These are phyloP conservation scores for Torulaspora delbrueckii DNA, from an alignment of 805 yeast genomes.

Conservation along the genomic window DNA sequence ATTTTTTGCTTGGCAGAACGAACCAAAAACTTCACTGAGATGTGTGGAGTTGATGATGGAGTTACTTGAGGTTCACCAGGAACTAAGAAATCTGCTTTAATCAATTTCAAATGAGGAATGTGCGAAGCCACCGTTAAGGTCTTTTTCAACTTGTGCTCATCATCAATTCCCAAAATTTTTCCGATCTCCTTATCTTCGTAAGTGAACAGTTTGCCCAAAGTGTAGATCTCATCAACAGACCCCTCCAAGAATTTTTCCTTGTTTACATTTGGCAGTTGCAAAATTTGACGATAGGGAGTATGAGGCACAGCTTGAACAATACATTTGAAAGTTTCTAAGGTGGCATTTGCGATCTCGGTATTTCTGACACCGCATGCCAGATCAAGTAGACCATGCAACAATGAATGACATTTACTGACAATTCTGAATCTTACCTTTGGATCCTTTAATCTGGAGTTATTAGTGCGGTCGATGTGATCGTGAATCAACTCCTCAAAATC, in stretches of 20 bases:
- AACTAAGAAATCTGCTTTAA: slow-evolving; percentile 71
- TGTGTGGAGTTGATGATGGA: slow-evolving; percentile 67
- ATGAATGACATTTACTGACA: slow-evolving; percentile 57
- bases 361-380: slow-evolving; percentile 77
- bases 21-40: slow-evolving; percentile 69
- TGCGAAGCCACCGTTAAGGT: slow-evolving; percentile 54
- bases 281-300: slow-evolving; percentile 54
- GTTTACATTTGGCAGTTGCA: slow-evolving; percentile 77
- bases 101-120: slow-evolving; percentile 63
- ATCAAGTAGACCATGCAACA: slow-evolving; percentile 68
- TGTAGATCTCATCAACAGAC: slow-evolving; percentile 39
- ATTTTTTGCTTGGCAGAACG: slow-evolving; percentile 67
- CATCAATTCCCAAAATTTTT: slow-evolving; percentile 51
- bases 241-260: slow-evolving; percentile 38
- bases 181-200: slow-evolving; percentile 51
- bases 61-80: slow-evolving; percentile 77
- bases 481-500: slow-evolving; percentile 49
- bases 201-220: slow-evolving; percentile 66
- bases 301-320: slow-evolving; percentile 69
- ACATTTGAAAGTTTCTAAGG: slow-evolving; percentile 63
- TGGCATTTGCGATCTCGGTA: slow-evolving; percentile 54
- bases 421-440: slow-evolving; percentile 45
- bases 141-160: slow-evolving; percentile 41
- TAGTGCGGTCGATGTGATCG: slow-evolving; percentile 55
- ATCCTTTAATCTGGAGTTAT: slow-evolving; percentile 35